These are phyloP conservation scores for Backusella parvicylindrica DNA, from an alignment of 192 early-diverging fungal genomes.

Conservation along the genomic window DNA sequence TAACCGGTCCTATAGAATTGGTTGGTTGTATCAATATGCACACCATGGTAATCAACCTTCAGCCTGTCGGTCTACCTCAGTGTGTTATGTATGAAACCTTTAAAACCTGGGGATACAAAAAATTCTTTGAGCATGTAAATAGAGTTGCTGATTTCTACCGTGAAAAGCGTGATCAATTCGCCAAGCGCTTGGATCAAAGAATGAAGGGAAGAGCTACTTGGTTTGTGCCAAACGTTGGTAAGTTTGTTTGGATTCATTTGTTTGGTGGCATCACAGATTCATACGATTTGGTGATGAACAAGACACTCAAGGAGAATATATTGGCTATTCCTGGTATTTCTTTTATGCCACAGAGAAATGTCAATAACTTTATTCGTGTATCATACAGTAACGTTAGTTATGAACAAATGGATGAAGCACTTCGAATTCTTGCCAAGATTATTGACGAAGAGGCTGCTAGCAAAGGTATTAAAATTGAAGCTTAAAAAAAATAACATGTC, in stretches of 20 bases:
- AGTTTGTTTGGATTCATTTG: conserved; percentile 81
- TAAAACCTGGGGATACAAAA: conserved; percentile 71
- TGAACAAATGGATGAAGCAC: conserved; percentile 60
- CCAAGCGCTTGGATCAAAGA: conserved; percentile 56
- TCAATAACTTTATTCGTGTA: conserved; percentile 60
- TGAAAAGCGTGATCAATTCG: conserved; percentile 65
- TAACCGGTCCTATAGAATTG: conserved; percentile 64
- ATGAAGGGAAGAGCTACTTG: conserved; percentile 62
- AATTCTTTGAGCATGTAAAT: conserved; percentile 71
- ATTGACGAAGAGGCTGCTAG: conserved; percentile 33
- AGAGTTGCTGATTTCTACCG: conserved; percentile 73
- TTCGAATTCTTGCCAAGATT: conserved; percentile 55
- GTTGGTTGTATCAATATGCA: conserved; percentile 81
- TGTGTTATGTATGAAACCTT: conserved; percentile 67
- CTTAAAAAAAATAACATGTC: neutral
- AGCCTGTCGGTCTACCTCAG: conserved; percentile 82
- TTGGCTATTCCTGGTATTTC: conserved; percentile 64
- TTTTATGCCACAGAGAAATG: conserved; percentile 34
- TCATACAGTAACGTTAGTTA: conserved; percentile 65
- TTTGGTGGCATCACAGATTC: conserved; percentile 46
- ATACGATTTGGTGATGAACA: conserved; percentile 57
- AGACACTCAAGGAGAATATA: conserved; percentile 58
- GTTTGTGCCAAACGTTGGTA: conserved; percentile 50
- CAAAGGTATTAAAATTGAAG: neutral
- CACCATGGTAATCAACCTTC: conserved; percentile 69